A percentile compares a stretch with the other conserved stretches of the same genome.
These are phyloP conservation scores for Talaromyces wortmannii DNA, from an alignment of 495 filamentous ascomycete genomes.

Conservation along the genomic window DNA sequence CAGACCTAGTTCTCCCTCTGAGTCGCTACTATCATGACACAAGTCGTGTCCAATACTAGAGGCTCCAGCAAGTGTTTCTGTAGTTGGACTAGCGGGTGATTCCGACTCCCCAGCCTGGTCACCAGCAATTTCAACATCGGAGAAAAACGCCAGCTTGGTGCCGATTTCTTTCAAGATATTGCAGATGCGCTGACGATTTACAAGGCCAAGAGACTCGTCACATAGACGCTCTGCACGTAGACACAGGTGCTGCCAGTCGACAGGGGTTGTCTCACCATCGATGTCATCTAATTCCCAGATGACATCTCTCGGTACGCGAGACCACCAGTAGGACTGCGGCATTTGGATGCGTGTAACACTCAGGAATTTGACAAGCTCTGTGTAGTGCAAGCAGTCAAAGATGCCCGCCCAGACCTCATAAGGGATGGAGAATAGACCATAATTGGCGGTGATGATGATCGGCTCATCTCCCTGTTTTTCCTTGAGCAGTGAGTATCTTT, in stretches of 20 bases:
- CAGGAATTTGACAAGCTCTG: neutral
- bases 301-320: neutral
- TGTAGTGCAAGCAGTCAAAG: neutral
- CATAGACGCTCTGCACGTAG: neutral
- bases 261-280: neutral
- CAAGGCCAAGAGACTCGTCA: neutral
- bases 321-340: constrained; percentile 1
- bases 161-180: neutral
- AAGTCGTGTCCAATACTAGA: no score
- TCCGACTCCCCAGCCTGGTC: neutral
- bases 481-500: neutral
- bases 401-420: neutral
- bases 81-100: neutral
- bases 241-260: constrained; percentile 2
- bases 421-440: neutral
- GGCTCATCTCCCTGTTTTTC: neutral
- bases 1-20: neutral
- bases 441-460: neutral
- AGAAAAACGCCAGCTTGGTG: neutral
- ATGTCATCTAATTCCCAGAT: constrained; percentile 1
- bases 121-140: neutral
- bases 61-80: neutral
- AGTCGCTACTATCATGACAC: neutral
- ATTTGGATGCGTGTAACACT: neutral
- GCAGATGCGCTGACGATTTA: neutral